Percentiles rank a stretch among this genome's conserved stretches.
These are phyloP conservation scores for Pinus albicaulis DNA, from an alignment of 75 land plant species.

Conservation along the genomic window DNA sequence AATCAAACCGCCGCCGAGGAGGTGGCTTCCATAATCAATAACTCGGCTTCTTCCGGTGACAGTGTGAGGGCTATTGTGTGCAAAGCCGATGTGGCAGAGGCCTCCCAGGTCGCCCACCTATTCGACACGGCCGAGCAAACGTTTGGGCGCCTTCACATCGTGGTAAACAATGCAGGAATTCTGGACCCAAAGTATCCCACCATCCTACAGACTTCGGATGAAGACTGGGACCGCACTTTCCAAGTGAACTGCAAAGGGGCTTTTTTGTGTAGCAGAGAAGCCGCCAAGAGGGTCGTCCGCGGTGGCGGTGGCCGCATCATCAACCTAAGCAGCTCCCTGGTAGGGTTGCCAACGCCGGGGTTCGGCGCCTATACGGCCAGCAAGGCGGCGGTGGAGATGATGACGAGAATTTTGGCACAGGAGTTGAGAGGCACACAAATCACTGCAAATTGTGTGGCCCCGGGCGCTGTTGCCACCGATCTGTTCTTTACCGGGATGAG, in stretches of 20 bases:
- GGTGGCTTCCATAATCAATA: conserved; percentile 35
- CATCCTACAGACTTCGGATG: too few relatives aligned
- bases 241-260: too few relatives aligned
- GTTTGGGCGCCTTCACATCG: conserved; percentile 31
- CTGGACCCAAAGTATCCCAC: conserved; percentile 8
- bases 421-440: conserved; percentile 48
- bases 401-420: conserved; percentile 46
- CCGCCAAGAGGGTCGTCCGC: conserved; percentile 26
- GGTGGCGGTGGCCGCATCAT: conserved; percentile 41
- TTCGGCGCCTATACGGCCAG: conserved; percentile 31
- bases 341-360: conserved; percentile 9
- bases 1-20: conserved; percentile 40
- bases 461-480: conserved; percentile 61
- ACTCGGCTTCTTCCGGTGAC: conserved; percentile 1
- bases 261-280: conserved; percentile 24
- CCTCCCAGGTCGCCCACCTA: conserved; percentile 23
- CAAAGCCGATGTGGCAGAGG: neutral
- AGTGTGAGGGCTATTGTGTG: conserved; percentile 27
- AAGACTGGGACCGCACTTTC: too few relatives aligned
- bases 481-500: conserved; percentile 44
- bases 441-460: conserved; percentile 60
- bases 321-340: conserved; percentile 20
- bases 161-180: conserved; percentile 40
- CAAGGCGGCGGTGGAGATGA: conserved; percentile 58
- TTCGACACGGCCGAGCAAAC: conserved; percentile 28